phyloP scores from a whole-genome alignment of 441 rosid genomes.

The Kokia cookei region DNA sequence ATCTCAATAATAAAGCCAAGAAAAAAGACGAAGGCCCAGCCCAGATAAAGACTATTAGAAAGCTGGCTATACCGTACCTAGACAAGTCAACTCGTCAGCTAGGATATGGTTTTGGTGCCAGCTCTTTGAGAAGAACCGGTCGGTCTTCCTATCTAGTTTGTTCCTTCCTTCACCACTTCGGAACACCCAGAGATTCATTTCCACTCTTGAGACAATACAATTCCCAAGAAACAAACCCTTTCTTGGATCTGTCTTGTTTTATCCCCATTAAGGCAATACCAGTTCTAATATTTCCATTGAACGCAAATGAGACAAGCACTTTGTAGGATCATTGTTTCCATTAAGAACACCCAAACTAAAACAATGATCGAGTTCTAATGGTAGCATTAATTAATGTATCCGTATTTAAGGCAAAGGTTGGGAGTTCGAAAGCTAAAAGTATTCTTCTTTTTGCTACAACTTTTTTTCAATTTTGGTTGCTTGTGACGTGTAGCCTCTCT shows the following conservation, averaged over 20 bases:
- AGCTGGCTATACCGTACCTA: background rate
- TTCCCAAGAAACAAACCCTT: background rate
- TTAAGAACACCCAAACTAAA: background rate
- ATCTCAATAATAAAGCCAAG: background rate
- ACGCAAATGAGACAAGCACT: background rate
- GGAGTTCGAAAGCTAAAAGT: background rate
- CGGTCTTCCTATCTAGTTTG: constrained; percentile 1
- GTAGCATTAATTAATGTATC: background rate
- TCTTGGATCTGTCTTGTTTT: background rate
- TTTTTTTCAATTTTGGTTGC: background rate
- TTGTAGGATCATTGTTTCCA: background rate
- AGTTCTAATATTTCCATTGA: background rate
- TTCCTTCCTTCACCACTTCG: background rate
- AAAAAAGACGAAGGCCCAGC: background rate
- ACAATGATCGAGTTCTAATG: background rate
- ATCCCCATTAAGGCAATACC: background rate
- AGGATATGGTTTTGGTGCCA: constrained; percentile 5
- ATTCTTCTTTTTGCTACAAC: background rate
- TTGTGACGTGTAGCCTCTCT: background rate
- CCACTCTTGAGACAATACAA: background rate
- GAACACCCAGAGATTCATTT: background rate
- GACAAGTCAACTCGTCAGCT: constrained; percentile 7
- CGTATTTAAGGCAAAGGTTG: background rate
- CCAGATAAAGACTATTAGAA: background rate
- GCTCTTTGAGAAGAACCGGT: background rate